Evolutionary conservation across 208 protist genomes (phyloP).

Genomic region (Borovskyia barvae): DNA sequence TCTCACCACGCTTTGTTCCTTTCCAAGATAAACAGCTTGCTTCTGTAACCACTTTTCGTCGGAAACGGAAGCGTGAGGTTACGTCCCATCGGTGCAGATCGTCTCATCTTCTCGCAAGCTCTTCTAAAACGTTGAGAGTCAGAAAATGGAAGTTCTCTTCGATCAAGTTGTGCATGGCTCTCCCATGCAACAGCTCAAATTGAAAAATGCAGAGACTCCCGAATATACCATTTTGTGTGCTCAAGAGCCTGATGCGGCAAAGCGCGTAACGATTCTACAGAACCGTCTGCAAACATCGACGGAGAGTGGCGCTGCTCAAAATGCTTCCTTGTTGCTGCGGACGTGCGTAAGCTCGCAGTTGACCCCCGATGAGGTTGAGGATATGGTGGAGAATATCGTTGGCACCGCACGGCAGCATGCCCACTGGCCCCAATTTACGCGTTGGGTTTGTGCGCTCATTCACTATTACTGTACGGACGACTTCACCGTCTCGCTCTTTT

Average conservation of each 20-base stretch:
- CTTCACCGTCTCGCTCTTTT: slow-evolving; percentile 82
- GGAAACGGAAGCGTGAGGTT: too few species aligned
- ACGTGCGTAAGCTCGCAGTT: slow-evolving; percentile 61
- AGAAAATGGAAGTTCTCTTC: slow-evolving; percentile 68
- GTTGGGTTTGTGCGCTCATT: slow-evolving; percentile 79
- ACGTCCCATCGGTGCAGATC: neutral
- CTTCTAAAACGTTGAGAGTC: too few species aligned
- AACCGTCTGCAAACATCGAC: slow-evolving; percentile 69
- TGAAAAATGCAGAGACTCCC: slow-evolving; percentile 33
- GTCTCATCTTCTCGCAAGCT: too few species aligned
- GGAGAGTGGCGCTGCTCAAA: slow-evolving; percentile 70
- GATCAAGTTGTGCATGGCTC: slow-evolving; percentile 53
- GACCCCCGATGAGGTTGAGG: slow-evolving; percentile 71
- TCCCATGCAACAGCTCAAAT: slow-evolving; percentile 55
- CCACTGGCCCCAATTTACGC: slow-evolving; percentile 69
- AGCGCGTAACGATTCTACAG: slow-evolving; percentile 58
- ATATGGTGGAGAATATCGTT: slow-evolving; percentile 68
- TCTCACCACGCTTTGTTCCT: too few species aligned
- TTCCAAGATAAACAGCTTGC: too few species aligned
- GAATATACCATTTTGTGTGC: slow-evolving; percentile 85
- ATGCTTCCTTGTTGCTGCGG: slow-evolving; percentile 64
- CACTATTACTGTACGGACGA: slow-evolving; percentile 92
- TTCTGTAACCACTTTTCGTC: too few species aligned
- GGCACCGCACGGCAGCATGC: slow-evolving; percentile 54
- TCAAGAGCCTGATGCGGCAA: slow-evolving; percentile 51